These are phyloP conservation scores for Magnolia sinica DNA, from an alignment of 164 flowering plant species.

Conservation along the genomic window DNA sequence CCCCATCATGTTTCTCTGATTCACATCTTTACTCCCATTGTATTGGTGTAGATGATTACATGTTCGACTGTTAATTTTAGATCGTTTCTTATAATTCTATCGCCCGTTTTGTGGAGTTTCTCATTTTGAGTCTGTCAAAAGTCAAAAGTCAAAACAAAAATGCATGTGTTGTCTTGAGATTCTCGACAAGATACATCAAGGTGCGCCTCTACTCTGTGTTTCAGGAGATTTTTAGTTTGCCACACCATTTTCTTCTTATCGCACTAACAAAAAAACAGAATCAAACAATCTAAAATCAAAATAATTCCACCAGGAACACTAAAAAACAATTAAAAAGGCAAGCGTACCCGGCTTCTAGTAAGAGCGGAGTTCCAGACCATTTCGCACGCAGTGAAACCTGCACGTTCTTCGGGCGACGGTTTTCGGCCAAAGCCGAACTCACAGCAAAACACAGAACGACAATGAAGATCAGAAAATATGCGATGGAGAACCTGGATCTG, in stretches of 20 bases:
- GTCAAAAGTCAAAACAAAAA: neutral
- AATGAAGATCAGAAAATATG: conserved; percentile 18
- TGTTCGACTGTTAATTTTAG: too few relatives aligned
- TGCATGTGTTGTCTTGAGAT: neutral
- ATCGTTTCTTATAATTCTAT: too few relatives aligned
- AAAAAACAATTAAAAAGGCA: neutral
- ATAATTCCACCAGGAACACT: neutral
- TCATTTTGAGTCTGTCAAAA: too few relatives aligned
- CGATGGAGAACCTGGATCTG: conserved; percentile 24
- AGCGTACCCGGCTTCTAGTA: conserved; percentile 91
- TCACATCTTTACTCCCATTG: too few relatives aligned
- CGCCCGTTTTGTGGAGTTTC: too few relatives aligned
- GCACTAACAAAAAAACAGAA: too few relatives aligned
- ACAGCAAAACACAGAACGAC: conserved; percentile 20
- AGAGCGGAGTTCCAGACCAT: conserved; percentile 92
- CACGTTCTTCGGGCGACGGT: conserved; percentile 81
- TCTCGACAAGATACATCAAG: too few relatives aligned
- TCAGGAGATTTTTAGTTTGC: neutral
- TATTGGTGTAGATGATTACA: too few relatives aligned
- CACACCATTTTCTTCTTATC: neutral
- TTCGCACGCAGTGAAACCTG: conserved; percentile 91
- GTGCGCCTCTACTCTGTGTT: neutral
- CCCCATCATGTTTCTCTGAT: too few relatives aligned
- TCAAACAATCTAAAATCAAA: too few relatives aligned
- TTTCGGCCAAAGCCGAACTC: conserved; percentile 35